Evolutionary conservation across 352 stramenopile species (phyloP), one percentile per base, ranked within the genome.

Genomic region (Achlya hypogyna): DNA sequence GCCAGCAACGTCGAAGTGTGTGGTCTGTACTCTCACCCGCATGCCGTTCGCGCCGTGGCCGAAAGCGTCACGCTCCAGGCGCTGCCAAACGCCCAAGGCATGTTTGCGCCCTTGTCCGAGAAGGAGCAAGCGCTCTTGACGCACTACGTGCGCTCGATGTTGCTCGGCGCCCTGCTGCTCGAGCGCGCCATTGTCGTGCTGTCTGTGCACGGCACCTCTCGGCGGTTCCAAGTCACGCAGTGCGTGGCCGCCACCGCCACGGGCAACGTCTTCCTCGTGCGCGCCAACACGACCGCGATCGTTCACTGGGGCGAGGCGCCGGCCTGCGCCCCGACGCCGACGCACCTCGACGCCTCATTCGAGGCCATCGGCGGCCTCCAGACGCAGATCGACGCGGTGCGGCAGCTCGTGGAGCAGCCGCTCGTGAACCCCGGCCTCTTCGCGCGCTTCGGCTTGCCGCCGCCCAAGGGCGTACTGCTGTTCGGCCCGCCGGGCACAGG

Each of bases 401-500:
- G 95, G 14, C 93, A 99, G 77, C 82, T 99, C 60, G 89, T 99
- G 22, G 96, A 99, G 73, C 88, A 98, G 62, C 93, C 96, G 5
- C 76, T 99, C 22, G 78, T 83, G 29, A 95, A 98, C 58, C 93
- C 96, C 0, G 88, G 98, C 72, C 71, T 96, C 29, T 99, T 98
- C 80, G 77, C 77, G 34, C 87, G 87, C 31, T 89, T 98, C 51
- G 96, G 96, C 4, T 84, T 99, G 53, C 96, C 95, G 20, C 90
- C 96, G 58, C 96, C 96, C 29, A 95, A 96, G 62, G 96, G 96
- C 47, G 82, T 99, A 28, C 81, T 99, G 0, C 72, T 99, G 22
- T 98, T 97, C 68, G 97, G 96, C 2, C 95, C 96, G 0, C n/a
- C n/a, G n/a, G n/a, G n/a, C n/a, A n/a, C n/a, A n/a, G n/a, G n/a